These are phyloP conservation scores for Graphilbum ipis-grandicollis DNA, from an alignment of 2,329 filamentous ascomycete genomes.

Conservation along the genomic window DNA sequence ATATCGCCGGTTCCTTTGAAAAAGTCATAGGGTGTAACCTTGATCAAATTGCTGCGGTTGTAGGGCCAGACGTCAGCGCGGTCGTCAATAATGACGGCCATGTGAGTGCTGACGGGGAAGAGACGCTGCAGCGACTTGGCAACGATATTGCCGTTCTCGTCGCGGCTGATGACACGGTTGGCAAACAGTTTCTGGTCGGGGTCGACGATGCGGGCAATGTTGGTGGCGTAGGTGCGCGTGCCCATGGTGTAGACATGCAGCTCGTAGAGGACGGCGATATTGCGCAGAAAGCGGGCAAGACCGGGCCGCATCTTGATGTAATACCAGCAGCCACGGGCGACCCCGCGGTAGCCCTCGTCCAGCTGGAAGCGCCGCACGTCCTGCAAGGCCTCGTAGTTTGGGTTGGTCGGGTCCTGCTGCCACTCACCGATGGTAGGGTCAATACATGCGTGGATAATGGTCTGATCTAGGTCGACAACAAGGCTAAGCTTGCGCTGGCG, in stretches of 20 bases:
- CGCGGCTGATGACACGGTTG: slow-evolving; percentile 85
- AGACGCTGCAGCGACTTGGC: slow-evolving; percentile 79
- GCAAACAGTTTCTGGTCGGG: slow-evolving; percentile 79
- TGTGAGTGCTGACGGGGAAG: slow-evolving; percentile 93
- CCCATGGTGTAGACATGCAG: slow-evolving; percentile 99
- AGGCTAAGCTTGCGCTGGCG: slow-evolving; percentile 71
- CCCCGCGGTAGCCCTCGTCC: slow-evolving; percentile 62
- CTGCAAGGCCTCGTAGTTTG: slow-evolving; percentile 80
- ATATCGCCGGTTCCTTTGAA: slow-evolving; percentile 97
- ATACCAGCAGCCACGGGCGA: slow-evolving; percentile 67
- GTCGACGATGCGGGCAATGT: slow-evolving; percentile 85
- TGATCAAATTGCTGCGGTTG: slow-evolving; percentile 84
- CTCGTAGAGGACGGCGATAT: slow-evolving; percentile 69
- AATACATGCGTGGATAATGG: slow-evolving; percentile 94
- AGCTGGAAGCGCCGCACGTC: slow-evolving; percentile 82
- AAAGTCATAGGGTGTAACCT: slow-evolving; percentile 90
- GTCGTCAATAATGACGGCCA: slow-evolving; percentile 98
- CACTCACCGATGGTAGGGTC: slow-evolving; percentile 93
- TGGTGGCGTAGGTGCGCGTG: slow-evolving; percentile 84
- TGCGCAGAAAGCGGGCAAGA: slow-evolving; percentile 60
- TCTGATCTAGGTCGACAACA: slow-evolving; percentile 95
- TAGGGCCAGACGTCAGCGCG: slow-evolving; percentile 86
- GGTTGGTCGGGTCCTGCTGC: slow-evolving; percentile 75
- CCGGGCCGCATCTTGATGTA: slow-evolving; percentile 96
- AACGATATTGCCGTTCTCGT: slow-evolving; percentile 87